Evolutionary conservation across 163 green algal genomes (phyloP), one percentile per base, ranked within the genome.

Genomic region (Dunaliella salina): DNA sequence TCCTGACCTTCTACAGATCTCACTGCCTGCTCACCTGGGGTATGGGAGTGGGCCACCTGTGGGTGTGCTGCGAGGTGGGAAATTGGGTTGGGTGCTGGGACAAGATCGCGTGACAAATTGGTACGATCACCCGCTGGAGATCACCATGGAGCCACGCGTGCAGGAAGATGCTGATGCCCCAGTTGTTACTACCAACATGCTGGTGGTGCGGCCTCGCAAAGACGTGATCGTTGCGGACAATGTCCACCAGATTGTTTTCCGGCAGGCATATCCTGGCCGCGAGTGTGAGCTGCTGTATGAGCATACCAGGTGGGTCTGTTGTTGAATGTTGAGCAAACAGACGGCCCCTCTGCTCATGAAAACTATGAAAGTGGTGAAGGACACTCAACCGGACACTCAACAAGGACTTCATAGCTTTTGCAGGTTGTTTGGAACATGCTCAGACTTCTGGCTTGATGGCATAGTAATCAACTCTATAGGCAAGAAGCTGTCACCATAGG

Each of bases 121-220:
- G 82, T 85, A 85, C 32, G 82, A 85, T 50, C 46, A 80, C 46
- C 82, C 82, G 11, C n/a, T 85, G 82, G 50, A 45, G 46, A n/a
- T 80, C 11, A 35, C 29, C 3, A 1, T 80, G 29, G 50, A 34
- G 46, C 82, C 82, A 40, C 26, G 24, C 45, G 0, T 85, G 5
- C 26, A 50, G 11, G 24, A n/a, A 24, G 82, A 46, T 1, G 57
- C 78, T 46, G 82, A 85, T 63, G 17, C 17, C 26, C 50, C 82
- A 26, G 82, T 85, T 20, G 5, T 57, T 13, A 75, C 57, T 5
- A 15, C 25, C n/a, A 29, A 8, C 82, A 50, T 85, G 46, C 82
- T 85, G 57, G 82, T 80, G 46, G 50, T 85, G 57, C 82, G 82
- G 82, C 82, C 82, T 29, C n/a, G 29, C 29, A 80, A 80, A 50